Base-by-base conservation (phyloP, 2,329 filamentous ascomycete genomes). In the Didymella lethalis region DNA sequence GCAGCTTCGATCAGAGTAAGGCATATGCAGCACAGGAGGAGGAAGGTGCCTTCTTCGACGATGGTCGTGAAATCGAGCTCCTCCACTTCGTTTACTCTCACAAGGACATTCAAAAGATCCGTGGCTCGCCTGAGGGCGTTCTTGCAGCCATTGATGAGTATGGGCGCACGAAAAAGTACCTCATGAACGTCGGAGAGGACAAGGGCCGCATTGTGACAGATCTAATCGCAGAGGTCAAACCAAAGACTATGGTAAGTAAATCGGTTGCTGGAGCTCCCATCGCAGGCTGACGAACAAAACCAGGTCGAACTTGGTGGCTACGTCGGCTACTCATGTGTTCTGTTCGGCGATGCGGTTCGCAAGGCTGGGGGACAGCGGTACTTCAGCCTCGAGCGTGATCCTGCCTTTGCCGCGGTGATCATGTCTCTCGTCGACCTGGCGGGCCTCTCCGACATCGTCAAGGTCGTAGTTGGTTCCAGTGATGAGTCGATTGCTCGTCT, bases 151-250 rank as follows among this genome's bases (percentile, higher is more conserved):
- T 94, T 73, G 90, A 94, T 69, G 85, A 90, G 51, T 94, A 84
- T 74, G 86, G 80, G 12, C 78, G 85, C 43, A 87, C 84, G 2
- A 82, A 85, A 61, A 90, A 88, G 72, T 90, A 89, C 63, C 83
- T 94, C 50, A 94, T 94, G 88, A 94, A 93, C 64, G 86, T 95
- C 2, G 91, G 91, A 40, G 83, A 88, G 65, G 82, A 87, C 69
- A 95, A 95, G 77, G 90, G 90, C 46, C 83, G 82, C 62, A 88
- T 92, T 52, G 86, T 94, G 1, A 84, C 84, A 8, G 83, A 90
- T 29, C 75, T 93, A 38, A 93, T 95, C 59, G 80, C 80, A 20
- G 80, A 90, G 62, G 79, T 83, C 47, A 90, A 89, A 72, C 90
- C 90, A 0, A 75, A 85, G 53, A 82, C 82, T 2, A 91, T 93